These are phyloP conservation scores for Tricholoma sp. DNA, from an alignment of 768 basidiomycete species.

Conservation along the genomic window DNA sequence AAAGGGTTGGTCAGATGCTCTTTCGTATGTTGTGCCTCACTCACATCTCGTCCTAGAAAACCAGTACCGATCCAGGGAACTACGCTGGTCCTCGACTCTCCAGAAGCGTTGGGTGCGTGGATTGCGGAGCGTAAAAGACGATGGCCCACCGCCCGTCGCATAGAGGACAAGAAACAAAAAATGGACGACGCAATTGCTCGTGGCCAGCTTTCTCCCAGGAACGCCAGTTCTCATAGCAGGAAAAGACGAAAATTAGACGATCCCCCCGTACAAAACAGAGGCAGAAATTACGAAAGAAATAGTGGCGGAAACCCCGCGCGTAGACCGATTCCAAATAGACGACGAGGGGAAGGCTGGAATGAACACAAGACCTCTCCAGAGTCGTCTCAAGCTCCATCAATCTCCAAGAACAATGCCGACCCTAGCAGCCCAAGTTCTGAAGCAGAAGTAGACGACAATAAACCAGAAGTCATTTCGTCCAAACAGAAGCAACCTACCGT, in stretches of 20 bases:
- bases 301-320: constrained; percentile 9
- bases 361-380: not conserved
- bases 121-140: constrained; percentile 82
- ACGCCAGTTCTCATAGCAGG: constrained; percentile 32
- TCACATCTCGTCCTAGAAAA: constrained; percentile 41
- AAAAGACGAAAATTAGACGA: constrained; percentile 38
- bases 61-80: constrained; percentile 76
- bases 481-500: constrained; percentile 25
- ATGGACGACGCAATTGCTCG: constrained; percentile 73
- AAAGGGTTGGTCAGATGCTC: constrained; percentile 52
- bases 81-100: constrained; percentile 67
- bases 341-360: not conserved
- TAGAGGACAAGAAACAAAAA: constrained; percentile 80
- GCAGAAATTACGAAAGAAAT: constrained; percentile 7
- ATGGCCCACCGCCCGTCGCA: constrained; percentile 67
- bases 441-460: constrained; percentile 31
- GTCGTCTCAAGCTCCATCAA: not conserved
- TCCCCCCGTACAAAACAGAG: not conserved
- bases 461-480: constrained; percentile 58
- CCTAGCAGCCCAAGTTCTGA: constrained; percentile 8
- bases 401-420: not conserved
- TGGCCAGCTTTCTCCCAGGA: constrained; percentile 60
- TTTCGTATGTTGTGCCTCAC: constrained; percentile 3
- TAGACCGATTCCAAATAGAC: constrained; percentile 7
- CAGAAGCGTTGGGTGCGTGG: constrained; percentile 81